A percentile compares a stretch with the other conserved stretches of the same genome.
Evolutionary conservation across 345 rosid genomes (phyloP).

Genomic region (Sisymbrium irio): DNA sequence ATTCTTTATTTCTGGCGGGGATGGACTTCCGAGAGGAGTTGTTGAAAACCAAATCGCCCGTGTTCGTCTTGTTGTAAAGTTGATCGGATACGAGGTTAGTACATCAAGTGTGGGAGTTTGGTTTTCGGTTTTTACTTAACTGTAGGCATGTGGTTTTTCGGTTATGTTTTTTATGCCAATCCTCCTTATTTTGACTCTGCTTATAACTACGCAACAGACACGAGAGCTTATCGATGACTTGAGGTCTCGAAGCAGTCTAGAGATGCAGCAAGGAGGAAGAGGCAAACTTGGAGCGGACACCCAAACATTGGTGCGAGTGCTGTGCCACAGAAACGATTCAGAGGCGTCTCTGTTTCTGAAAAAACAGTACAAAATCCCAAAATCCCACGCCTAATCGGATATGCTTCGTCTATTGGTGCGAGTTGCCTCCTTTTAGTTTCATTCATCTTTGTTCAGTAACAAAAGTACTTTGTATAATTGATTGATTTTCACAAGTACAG

Average conservation of each 20-base stretch:
- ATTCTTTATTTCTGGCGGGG: slow-evolving; percentile 95
- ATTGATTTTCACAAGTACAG: slow-evolving; percentile 23
- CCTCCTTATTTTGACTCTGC: neutral
- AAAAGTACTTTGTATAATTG: slow-evolving; percentile 13
- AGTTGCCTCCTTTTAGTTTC: neutral
- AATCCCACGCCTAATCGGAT: slow-evolving; percentile 38
- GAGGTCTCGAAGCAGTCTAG: slow-evolving; percentile 56
- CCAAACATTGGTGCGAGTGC: slow-evolving; percentile 67
- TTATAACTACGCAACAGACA: slow-evolving; percentile 46
- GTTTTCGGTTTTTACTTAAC: neutral
- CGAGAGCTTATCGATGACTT: slow-evolving; percentile 85
- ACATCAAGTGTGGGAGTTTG: neutral
- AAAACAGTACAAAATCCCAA: slow-evolving; percentile 93
- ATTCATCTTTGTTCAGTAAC: neutral
- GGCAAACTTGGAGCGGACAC: slow-evolving; percentile 80
- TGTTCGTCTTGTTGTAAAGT: slow-evolving; percentile 70
- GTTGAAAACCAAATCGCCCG: slow-evolving; percentile 95
- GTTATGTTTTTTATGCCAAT: neutral
- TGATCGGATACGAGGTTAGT: slow-evolving; percentile 83
- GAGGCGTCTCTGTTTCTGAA: slow-evolving; percentile 91
- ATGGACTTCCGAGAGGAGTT: slow-evolving; percentile 95
- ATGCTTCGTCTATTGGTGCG: neutral
- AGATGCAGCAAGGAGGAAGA: slow-evolving; percentile 53
- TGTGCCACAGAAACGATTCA: slow-evolving; percentile 85
- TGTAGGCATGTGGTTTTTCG: neutral